Percentiles rank a stretch among this genome's conserved stretches.
Evolutionary conservation across 2,329 filamentous ascomycete species (phyloP).

Genomic region (Coleophoma eucalyptorum): DNA sequence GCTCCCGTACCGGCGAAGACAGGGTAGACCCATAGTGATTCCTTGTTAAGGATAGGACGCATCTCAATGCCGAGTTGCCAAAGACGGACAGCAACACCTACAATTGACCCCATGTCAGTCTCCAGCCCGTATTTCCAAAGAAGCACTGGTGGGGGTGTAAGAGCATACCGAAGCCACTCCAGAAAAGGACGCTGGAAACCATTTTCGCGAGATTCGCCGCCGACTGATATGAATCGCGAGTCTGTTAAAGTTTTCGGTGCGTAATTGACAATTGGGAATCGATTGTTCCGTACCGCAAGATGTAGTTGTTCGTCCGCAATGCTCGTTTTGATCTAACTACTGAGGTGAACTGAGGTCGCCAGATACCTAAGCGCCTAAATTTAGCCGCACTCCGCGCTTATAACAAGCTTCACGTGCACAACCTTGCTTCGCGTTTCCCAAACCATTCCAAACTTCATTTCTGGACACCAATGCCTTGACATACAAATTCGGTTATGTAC

Average conservation of each 20-base stretch:
- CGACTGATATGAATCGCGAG: too few relatives aligned
- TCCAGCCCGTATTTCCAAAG: too few relatives aligned
- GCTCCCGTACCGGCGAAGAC: conserved; percentile 81
- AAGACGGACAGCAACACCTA: conserved; percentile 86
- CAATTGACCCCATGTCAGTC: conserved; percentile 15
- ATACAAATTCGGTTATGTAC: too few relatives aligned
- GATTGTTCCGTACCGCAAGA: neutral
- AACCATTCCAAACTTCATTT: too few relatives aligned
- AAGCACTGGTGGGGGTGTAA: conserved; percentile 4
- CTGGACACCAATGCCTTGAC: too few relatives aligned
- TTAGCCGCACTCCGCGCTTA: neutral
- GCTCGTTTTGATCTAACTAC: neutral
- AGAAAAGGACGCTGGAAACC: conserved; percentile 65
- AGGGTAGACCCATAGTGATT: conserved; percentile 88
- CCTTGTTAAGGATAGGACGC: conserved; percentile 85
- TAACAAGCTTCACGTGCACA: neutral
- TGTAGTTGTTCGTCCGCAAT: conserved; percentile 9
- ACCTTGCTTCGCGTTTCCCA: neutral
- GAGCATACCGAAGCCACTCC: conserved; percentile 83
- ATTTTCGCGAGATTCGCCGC: conserved; percentile 15
- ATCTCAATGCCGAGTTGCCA: conserved; percentile 99
- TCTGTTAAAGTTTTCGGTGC: too few relatives aligned
- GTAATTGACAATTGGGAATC: neutral
- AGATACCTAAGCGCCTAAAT: neutral
- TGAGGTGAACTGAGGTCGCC: neutral